Conservation (phyloP, 495 filamentous ascomycete species). For the Podospora pseudocomata region DNA sequence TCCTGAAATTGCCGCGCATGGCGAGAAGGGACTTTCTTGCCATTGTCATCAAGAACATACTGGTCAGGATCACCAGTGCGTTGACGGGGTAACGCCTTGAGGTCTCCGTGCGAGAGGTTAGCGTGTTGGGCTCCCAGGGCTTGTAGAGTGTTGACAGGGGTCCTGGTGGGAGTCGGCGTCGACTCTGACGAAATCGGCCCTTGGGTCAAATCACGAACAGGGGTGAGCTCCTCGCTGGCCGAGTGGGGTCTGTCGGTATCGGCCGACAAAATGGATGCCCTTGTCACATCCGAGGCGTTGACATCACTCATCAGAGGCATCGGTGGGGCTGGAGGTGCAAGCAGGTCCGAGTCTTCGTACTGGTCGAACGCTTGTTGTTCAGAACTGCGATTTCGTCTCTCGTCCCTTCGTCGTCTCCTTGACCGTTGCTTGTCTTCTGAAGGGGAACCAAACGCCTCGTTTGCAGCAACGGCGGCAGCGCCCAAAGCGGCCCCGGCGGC, state of each 20-base stretch:
- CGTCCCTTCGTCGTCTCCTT: slow-evolving; percentile 42
- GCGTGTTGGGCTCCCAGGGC: slow-evolving; percentile 47
- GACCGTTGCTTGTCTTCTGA: slow-evolving; percentile 46
- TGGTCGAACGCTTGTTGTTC: slow-evolving; percentile 32
- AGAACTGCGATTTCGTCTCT: slow-evolving; percentile 35
- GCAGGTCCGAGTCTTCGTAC: slow-evolving; percentile 39
- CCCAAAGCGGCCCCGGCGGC: slow-evolving; percentile 36
- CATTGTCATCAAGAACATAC: slow-evolving; percentile 47
- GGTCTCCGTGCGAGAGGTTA: slow-evolving; percentile 50
- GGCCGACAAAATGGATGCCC: slow-evolving; percentile 83
- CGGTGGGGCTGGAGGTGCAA: slow-evolving; percentile 52
- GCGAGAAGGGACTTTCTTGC: slow-evolving; percentile 34
- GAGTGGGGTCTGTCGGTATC: slow-evolving; percentile 69
- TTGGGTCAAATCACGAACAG: slow-evolving; percentile 54
- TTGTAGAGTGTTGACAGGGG: slow-evolving; percentile 36
- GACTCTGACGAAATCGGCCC: slow-evolving; percentile 43
- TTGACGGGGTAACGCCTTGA: slow-evolving; percentile 43
- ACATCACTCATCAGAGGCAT: slow-evolving; percentile 86
- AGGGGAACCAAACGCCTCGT: slow-evolving; percentile 36
- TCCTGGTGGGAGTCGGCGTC: slow-evolving; percentile 40
- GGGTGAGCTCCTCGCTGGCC: slow-evolving; percentile 52
- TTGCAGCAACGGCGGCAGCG: slow-evolving; percentile 32
- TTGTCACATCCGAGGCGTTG: slow-evolving; percentile 77
- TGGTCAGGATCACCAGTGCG: slow-evolving; percentile 35
- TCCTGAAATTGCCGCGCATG: slow-evolving; percentile 23